Conservation (phyloP, 306 rosid species). For the Astragalus membranaceus region DNA sequence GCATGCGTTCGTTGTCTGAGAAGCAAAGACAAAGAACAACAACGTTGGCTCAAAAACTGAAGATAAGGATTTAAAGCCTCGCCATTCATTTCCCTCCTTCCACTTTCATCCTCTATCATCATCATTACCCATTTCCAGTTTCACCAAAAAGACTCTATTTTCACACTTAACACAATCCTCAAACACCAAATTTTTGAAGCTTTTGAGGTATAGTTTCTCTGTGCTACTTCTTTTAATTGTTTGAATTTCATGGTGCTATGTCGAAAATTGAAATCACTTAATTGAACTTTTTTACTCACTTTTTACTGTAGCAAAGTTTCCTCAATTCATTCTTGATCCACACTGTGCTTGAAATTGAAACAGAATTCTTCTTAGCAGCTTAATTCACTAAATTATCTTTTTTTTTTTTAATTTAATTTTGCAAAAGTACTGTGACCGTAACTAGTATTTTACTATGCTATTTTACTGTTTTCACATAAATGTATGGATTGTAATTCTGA, state of each 20-base stretch:
- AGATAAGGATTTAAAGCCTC: constrained; percentile 88
- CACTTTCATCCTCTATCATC: constrained; percentile 33
- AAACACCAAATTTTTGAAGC: constrained; percentile 14
- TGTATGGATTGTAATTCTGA: no score
- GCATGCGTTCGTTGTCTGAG: not conserved
- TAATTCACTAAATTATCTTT: not conserved
- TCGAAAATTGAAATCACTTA: constrained; percentile 1
- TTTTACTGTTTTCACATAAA: no score
- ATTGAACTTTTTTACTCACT: constrained; percentile 10
- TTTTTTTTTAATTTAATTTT: constrained; percentile 15
- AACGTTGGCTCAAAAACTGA: not conserved
- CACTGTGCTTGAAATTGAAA: constrained; percentile 16
- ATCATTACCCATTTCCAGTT: constrained; percentile 28
- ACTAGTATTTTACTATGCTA: no score
- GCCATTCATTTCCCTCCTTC: constrained; percentile 75
- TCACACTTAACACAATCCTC: not conserved
- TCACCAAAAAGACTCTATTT: constrained; percentile 17
- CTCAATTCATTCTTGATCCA: not conserved
- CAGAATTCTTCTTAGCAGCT: constrained; percentile 4
- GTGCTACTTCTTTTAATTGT: constrained; percentile 1
- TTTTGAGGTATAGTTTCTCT: constrained; percentile 31
- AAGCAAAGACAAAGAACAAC: constrained; percentile 3
- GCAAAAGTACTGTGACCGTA: no score
- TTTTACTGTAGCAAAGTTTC: not conserved
- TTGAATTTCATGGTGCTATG: constrained; percentile 3